Base-by-base conservation (phyloP, 352 stramenopile species). In the Pythium vanterpoolii region DNA sequence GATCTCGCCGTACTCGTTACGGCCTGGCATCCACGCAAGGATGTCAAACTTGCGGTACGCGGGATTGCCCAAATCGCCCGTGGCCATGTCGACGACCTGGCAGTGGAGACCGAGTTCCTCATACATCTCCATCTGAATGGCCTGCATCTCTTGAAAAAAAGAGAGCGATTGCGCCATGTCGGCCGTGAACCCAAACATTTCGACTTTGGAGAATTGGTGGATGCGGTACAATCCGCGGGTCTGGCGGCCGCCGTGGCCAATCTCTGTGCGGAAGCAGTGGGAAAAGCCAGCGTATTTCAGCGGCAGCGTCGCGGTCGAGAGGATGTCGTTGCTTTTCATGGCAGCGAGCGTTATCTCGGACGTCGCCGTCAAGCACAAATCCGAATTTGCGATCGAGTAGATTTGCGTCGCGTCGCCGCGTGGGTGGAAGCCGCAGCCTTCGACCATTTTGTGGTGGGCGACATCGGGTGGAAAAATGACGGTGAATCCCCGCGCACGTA, bases 161-260 rank as follows among this genome's bases (percentile, higher is more conserved):
- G 19, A 19, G 18, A 92, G 69, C 3, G 73, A 79, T 60, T 95
- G 80, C 5, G 67, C 71, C 68, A 86, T 81, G 26, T 82, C 77
- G 27, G 77, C 83, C 27, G 76, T 79, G 59, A 96, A 93, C 53
- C 72, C 83, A 53, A 95, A 92, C 87, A 96, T 95, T 62, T 96
- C 87, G 18, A 95, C 86, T 54, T 96, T 96, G 64, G 69, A 88
- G 59, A 96, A 96, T 65, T 96, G 88, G 67, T 96, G 88, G 61
- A 96, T 88, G 27, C 88, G 86, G 62, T 95, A 96, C 39, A 96
- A 83, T 4, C 88, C 88, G 21, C 81, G 76, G 21, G 74, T 87
- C n/a, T 71, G 69, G 21, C 76, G 79, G 11, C 88, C 88, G 30
- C 81, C 80, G 55, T 89, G 79, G 16, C 88, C 88, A 46, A 87